Percentiles rank a stretch among this genome's conserved stretches.
phyloP scores from a whole-genome alignment of 106 monocot genomes.

The Dioscorea zingiberensis region DNA sequence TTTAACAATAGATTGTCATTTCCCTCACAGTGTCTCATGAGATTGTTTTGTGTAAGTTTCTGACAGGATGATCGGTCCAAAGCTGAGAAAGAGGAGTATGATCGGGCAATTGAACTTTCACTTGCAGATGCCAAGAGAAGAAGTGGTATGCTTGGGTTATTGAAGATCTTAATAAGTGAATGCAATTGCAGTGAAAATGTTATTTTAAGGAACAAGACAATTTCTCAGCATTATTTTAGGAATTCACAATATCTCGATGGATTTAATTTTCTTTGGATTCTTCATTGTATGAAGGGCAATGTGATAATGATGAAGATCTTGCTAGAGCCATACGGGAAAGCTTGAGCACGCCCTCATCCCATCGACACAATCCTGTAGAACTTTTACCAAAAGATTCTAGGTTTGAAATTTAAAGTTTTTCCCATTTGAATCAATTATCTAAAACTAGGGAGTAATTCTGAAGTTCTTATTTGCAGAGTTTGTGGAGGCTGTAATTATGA shows the following conservation, averaged over 20 bases:
- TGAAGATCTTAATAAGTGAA: not conserved
- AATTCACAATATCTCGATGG: not conserved
- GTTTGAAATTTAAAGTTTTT: conserved; percentile 21
- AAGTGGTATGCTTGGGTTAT: conserved; percentile 25
- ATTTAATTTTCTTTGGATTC: not conserved
- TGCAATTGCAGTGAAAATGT: not conserved
- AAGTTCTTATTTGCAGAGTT: conserved; percentile 28
- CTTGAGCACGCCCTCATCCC: conserved; percentile 34
- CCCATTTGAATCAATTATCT: not conserved
- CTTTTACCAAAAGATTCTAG: conserved; percentile 63
- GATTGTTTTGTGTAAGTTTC: not conserved
- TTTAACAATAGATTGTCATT: no score
- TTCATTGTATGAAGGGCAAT: conserved; percentile 15
- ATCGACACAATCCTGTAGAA: conserved; percentile 36
- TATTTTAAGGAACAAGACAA: not conserved
- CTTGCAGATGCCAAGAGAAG: conserved; percentile 65
- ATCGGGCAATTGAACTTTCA: conserved; percentile 82
- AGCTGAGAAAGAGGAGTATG: conserved; percentile 81
- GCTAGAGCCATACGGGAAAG: conserved; percentile 62
- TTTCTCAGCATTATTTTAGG: no score
- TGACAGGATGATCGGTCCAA: conserved; percentile 62
- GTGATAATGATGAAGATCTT: conserved; percentile 60
- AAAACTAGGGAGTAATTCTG: no score
- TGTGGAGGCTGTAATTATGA: conserved; percentile 82
- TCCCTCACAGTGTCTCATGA: not conserved